Evolutionary conservation across 2,329 filamentous ascomycete genomes (phyloP).

Genomic region (Rasamsonia emersonii): DNA sequence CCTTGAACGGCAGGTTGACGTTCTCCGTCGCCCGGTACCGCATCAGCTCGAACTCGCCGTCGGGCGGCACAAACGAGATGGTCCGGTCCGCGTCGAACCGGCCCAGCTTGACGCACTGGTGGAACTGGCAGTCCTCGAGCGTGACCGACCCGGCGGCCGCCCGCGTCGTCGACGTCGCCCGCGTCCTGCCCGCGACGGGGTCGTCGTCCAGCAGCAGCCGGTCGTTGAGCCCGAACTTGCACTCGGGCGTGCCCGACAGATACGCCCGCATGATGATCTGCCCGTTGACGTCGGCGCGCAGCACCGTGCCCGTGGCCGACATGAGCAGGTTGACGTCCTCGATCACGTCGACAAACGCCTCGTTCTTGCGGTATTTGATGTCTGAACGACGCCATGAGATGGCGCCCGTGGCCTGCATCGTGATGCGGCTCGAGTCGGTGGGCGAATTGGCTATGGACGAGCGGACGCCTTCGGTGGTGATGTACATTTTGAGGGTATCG

Average conservation of each 20-base stretch:
- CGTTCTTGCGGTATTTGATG: conserved; percentile 98
- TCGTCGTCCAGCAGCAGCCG: conserved; percentile 80
- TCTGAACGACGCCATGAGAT: conserved; percentile 95
- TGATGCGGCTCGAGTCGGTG: conserved; percentile 94
- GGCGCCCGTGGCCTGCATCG: conserved; percentile 96
- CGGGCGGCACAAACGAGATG: conserved; percentile 92
- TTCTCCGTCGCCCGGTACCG: conserved; percentile 97
- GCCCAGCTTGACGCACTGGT: conserved; percentile 95
- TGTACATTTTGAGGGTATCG: conserved; percentile 99
- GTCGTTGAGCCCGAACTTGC: conserved; percentile 98
- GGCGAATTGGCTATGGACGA: conserved; percentile 57
- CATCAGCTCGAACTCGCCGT: conserved; percentile 98
- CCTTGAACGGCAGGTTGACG: conserved; percentile 96
- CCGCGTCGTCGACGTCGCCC: conserved; percentile 75
- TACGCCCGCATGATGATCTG: conserved; percentile 99
- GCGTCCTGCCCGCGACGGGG: conserved; percentile 42
- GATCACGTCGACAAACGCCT: conserved; percentile 98
- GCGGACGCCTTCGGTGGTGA: conserved; percentile 97
- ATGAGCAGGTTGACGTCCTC: conserved; percentile 98
- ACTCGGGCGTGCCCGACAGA: conserved; percentile 90
- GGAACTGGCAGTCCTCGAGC: conserved; percentile 95
- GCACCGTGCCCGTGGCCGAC: conserved; percentile 92
- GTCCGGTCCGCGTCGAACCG: conserved; percentile 96
- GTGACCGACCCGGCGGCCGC: conserved; percentile 93
- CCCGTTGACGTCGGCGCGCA: conserved; percentile 91